Percentiles rank a stretch among this genome's conserved stretches.
Conservation (phyloP, 768 basidiomycete species). For the Lentinus tigrinus region DNA sequence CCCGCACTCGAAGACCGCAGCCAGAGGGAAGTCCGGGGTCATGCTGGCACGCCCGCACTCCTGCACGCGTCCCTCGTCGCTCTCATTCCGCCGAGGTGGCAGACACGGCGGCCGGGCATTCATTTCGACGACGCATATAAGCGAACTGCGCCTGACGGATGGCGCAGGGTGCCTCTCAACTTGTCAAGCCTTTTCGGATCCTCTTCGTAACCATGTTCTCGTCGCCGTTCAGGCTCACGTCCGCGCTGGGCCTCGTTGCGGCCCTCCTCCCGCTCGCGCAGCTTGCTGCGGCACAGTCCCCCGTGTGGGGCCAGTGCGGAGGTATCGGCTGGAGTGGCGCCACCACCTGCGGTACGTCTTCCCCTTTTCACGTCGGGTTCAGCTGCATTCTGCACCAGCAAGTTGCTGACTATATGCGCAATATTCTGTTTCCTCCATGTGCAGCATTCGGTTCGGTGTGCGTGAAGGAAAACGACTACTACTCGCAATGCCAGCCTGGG, state of each 20-base stretch:
- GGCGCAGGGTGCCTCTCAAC: no score
- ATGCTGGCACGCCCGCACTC: no score
- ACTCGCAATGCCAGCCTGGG: constrained; percentile 44
- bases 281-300: constrained; percentile 21
- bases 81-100: no score
- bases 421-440: no score
- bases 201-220: background rate
- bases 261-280: constrained; percentile 24
- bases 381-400: no score
- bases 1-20: background rate
- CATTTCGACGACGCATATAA: no score
- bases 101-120: no score
- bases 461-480: constrained; percentile 37
- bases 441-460: constrained; percentile 39
- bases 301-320: constrained; percentile 31
- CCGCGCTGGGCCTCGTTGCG: constrained; percentile 15
- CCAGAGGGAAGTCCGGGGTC: background rate
- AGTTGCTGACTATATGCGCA: background rate
- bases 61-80: no score
- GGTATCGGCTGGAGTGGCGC: constrained; percentile 36
- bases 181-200: background rate
- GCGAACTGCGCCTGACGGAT: no score
- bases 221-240: no score
- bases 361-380: constrained; percentile 17
- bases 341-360: constrained; percentile 24